phyloP scores from a whole-genome alignment of 495 filamentous ascomycete genomes.

The Lophiostoma macrostomum region DNA sequence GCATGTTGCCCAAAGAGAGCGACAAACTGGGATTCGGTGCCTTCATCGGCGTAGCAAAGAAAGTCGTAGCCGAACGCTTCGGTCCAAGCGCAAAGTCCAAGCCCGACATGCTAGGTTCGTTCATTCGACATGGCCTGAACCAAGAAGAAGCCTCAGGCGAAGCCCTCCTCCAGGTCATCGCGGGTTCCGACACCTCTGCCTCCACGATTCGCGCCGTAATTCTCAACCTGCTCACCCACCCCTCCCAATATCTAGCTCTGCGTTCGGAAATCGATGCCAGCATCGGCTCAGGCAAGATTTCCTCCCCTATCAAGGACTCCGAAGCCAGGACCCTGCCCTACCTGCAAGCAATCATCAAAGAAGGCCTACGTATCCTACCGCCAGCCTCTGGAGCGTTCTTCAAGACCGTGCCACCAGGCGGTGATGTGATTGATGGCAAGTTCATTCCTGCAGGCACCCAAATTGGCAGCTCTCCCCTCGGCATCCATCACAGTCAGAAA shows the following conservation, averaged over 20 bases:
- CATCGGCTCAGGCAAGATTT: slow-evolving; percentile 5
- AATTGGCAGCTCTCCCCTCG: slow-evolving; percentile 35
- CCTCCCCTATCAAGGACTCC: slow-evolving; percentile 15
- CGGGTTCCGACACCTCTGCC: slow-evolving; percentile 24
- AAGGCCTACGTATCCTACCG: slow-evolving; percentile 26
- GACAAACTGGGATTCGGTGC: slow-evolving; percentile 18
- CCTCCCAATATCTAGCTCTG: slow-evolving; percentile 7
- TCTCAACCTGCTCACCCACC: slow-evolving; percentile 11
- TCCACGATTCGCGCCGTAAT: slow-evolving; percentile 12
- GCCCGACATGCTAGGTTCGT: slow-evolving; percentile 42
- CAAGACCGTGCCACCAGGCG: slow-evolving; percentile 19
- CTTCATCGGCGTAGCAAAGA: slow-evolving; percentile 16
- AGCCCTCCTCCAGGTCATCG: slow-evolving; percentile 36
- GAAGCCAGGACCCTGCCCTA: slow-evolving; percentile 20
- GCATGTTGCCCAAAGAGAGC: slow-evolving; percentile 6
- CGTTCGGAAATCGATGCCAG: slow-evolving; percentile 22
- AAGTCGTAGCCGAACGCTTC: slow-evolving; percentile 14
- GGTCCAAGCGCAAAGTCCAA: slow-evolving; percentile 24
- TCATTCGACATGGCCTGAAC: slow-evolving; percentile 40
- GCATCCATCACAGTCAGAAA: slow-evolving; percentile 21
- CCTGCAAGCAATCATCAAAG: slow-evolving; percentile 23
- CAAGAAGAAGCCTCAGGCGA: slow-evolving; percentile 38
- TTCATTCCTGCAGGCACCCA: slow-evolving; percentile 26
- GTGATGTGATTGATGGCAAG: slow-evolving; percentile 36
- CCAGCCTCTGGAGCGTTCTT: slow-evolving; percentile 11